Conservation (phyloP, 2,329 filamentous ascomycete species). For the Epichloe sibirici region DNA sequence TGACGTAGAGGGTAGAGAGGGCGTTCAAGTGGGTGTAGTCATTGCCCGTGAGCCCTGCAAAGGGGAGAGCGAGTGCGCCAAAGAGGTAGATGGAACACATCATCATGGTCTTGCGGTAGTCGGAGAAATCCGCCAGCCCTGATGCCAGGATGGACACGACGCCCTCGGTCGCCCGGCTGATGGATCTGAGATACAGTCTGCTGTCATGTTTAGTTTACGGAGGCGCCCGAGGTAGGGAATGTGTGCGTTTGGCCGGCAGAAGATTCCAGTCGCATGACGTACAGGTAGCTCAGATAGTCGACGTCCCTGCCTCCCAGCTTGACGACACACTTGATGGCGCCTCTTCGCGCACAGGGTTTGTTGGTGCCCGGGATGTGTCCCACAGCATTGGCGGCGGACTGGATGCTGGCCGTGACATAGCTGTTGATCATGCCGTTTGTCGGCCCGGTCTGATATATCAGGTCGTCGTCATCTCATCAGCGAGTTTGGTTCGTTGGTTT, state of each 20-base stretch:
- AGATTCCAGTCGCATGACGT: background rate
- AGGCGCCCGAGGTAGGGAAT: background rate
- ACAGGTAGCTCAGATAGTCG: constrained; percentile 12
- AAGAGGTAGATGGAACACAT: constrained; percentile 12
- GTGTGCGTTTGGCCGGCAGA: too few relatives aligned
- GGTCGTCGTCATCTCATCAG: background rate
- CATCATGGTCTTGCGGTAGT: constrained; percentile 12
- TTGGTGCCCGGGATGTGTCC: constrained; percentile 10
- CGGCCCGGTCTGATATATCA: constrained; percentile 7
- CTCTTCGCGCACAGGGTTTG: constrained; percentile 10
- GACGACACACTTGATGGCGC: constrained; percentile 10
- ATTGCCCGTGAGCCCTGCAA: constrained; percentile 8
- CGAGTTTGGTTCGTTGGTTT: too few relatives aligned
- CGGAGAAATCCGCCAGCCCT: constrained; percentile 10
- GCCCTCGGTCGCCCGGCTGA: constrained; percentile 9
- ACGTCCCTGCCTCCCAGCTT: constrained; percentile 10
- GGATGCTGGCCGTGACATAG: constrained; percentile 12
- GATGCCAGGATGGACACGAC: constrained; percentile 10
- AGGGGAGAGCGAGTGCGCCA: constrained; percentile 9
- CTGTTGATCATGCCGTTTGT: constrained; percentile 10
- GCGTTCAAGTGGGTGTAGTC: constrained; percentile 10
- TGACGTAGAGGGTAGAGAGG: constrained; percentile 7
- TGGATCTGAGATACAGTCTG: constrained; percentile 10
- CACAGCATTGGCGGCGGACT: constrained; percentile 10
- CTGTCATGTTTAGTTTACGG: background rate